Evolutionary conservation across 768 basidiomycete genomes (phyloP), one percentile per base, ranked within the genome.

Genomic region (Tricholomella constricta): DNA sequence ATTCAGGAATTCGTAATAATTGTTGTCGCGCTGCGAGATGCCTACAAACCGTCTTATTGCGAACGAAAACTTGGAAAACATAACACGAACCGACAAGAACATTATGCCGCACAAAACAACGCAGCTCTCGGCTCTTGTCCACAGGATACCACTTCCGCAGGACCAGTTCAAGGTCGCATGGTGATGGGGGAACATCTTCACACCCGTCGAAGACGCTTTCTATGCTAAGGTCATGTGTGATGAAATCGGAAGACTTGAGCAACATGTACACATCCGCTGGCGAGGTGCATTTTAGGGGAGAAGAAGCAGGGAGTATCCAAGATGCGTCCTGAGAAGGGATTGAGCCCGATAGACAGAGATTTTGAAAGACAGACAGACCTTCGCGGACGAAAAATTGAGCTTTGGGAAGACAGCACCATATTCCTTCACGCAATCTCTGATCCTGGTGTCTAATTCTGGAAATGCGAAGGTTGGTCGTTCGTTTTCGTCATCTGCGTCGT

Each of bases 331-430:
- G 56, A 40, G 32, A 52, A 6, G 25, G 29, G 32, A 43, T 29
- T 17, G 20, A 19, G 23, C 36, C 10, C 25, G n/a, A 19, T 31
- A n/a, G 45, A 26, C 25, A 7, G n/a, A 25, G 5, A 38, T 20
- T 7, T 22, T 25, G 10, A 22, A 8, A 32, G 29, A 37, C 37
- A 46, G 17, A 62, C 53, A 19, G 54, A 89, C 94, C 74, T 87
- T 89, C 12, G 95, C 95, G n/a, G 91, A 87, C 6, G 94, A 91
- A 72, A 95, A 97, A 64, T 97, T 98, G 50, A 98, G 83, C 71
- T 98, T 98, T 0, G 95, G 94, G 66, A 98, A 98, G 25, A 96
- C 87, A 6, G 87, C 88, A 2, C 84, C 89, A 67, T 90, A 94
- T 51, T 79, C 69, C 40, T 72, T 61, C n/a, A 97, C 75, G 29